These are phyloP conservation scores for Sclerotinia spermophila DNA, from an alignment of 2,329 filamentous ascomycete species.

Conservation along the genomic window DNA sequence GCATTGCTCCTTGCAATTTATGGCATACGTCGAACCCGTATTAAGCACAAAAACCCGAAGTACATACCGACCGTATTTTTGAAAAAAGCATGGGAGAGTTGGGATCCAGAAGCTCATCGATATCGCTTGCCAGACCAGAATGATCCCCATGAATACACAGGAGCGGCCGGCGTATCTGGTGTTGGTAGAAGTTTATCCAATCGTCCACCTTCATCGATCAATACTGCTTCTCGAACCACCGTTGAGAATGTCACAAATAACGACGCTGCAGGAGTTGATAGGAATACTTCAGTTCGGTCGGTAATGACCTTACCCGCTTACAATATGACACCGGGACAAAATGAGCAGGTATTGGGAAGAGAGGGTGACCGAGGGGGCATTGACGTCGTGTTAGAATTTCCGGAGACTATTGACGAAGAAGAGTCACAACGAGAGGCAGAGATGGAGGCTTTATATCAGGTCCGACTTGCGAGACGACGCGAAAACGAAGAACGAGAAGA, in stretches of 20 bases:
- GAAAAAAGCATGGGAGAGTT: slow-evolving; percentile 50
- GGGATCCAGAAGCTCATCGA: slow-evolving; percentile 39
- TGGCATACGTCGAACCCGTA: slow-evolving; percentile 41
- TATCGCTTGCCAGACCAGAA: slow-evolving; percentile 34
- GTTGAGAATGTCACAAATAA: slow-evolving; percentile 11
- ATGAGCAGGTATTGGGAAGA: slow-evolving; percentile 78
- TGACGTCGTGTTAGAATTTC: slow-evolving; percentile 83
- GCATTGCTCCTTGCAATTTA: slow-evolving; percentile 25
- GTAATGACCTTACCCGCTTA: slow-evolving; percentile 92
- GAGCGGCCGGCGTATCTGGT: slow-evolving; percentile 27
- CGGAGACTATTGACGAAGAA: slow-evolving; percentile 68
- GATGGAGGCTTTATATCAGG: slow-evolving; percentile 91
- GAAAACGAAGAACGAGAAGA: slow-evolving; percentile 76
- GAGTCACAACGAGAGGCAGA: slow-evolving; percentile 83
- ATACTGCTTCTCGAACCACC: slow-evolving; percentile 17
- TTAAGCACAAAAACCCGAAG: slow-evolving; percentile 45
- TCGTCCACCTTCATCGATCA: slow-evolving; percentile 20
- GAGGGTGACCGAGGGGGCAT: slow-evolving; percentile 91
- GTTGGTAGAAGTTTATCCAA: slow-evolving; percentile 17
- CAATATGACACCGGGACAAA: slow-evolving; percentile 64
- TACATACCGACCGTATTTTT: slow-evolving; percentile 49
- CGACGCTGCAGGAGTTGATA: slow-evolving; percentile 53
- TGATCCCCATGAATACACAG: slow-evolving; percentile 41
- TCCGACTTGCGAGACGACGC: slow-evolving; percentile 71
- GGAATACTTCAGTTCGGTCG: slow-evolving; percentile 84